Evolutionary conservation across 2,329 filamentous ascomycete species (phyloP).

Genomic region (Aciculosporium take): DNA sequence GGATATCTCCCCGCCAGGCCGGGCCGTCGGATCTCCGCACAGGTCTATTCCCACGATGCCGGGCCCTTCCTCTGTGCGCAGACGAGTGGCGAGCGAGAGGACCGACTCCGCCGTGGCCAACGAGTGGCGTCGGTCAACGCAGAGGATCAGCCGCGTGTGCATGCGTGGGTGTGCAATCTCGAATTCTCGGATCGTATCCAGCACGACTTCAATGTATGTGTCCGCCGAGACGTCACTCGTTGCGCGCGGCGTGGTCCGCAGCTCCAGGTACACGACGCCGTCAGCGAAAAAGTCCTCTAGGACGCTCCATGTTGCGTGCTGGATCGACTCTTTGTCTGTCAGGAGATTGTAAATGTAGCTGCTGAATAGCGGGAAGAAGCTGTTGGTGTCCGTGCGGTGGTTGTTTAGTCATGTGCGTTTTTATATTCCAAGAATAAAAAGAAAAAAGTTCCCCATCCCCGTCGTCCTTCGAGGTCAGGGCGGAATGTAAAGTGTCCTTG

Average conservation of each 20-base stretch:
- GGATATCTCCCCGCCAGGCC: conserved; percentile 41
- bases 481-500: too few species aligned
- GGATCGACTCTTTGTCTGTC: conserved; percentile 44
- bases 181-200: conserved; percentile 45
- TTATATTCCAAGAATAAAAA: too few species aligned
- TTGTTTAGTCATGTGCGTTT: neutral
- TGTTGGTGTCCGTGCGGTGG: conserved; percentile 14
- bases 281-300: conserved; percentile 52
- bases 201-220: conserved; percentile 51
- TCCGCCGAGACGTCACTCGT: conserved; percentile 44
- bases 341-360: conserved; percentile 67
- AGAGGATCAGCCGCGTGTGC: conserved; percentile 54
- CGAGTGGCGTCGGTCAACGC: conserved; percentile 54
- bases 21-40: conserved; percentile 53
- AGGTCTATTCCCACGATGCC: conserved; percentile 64
- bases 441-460: neutral
- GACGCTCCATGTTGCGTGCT: conserved; percentile 49
- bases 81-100: conserved; percentile 44
- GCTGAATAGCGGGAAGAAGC: conserved; percentile 67
- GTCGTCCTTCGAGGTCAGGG: neutral
- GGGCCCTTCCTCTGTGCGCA: conserved; percentile 24
- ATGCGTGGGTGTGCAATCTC: conserved; percentile 29
- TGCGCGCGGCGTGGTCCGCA: conserved; percentile 63
- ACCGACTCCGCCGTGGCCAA: conserved; percentile 45
- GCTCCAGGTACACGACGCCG: conserved; percentile 63